Evolutionary conservation across 805 yeast species (phyloP).

Genomic region (Teunomyces funiuensis): DNA sequence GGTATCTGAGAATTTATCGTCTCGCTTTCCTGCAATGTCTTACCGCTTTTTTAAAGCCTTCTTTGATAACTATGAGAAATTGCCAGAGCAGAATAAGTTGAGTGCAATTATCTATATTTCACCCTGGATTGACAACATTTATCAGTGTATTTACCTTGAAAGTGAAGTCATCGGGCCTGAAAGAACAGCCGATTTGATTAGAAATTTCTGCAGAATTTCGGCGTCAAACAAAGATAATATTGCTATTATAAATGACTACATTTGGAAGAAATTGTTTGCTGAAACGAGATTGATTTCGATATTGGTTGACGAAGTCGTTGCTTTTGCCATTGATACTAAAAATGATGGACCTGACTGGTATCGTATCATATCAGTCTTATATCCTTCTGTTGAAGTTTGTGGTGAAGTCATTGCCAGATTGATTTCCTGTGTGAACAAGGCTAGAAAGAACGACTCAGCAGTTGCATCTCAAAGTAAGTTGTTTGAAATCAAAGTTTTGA

Average conservation of each 20-base stretch:
- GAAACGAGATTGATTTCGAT: slow-evolving; percentile 59
- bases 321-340: slow-evolving; percentile 72
- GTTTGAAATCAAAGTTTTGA: slow-evolving; percentile 69
- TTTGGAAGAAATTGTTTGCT: slow-evolving; percentile 67
- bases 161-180: slow-evolving; percentile 62
- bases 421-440: slow-evolving; percentile 51
- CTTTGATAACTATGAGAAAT: slow-evolving; percentile 41
- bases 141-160: slow-evolving; percentile 52
- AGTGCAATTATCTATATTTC: slow-evolving; percentile 53
- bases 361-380: slow-evolving; percentile 59
- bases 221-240: slow-evolving; percentile 48
- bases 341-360: slow-evolving; percentile 75
- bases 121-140: slow-evolving; percentile 75
- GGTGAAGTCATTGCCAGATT: slow-evolving; percentile 61
- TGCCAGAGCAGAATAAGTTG: slow-evolving; percentile 34
- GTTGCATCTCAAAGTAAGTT: slow-evolving; percentile 50
- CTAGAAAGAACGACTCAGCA: slow-evolving; percentile 43
- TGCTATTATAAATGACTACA: slow-evolving; percentile 53
- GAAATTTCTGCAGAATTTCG: slow-evolving; percentile 62
- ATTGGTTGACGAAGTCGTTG: slow-evolving; percentile 71
- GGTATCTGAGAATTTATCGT: slow-evolving; percentile 58
- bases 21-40: slow-evolving; percentile 57
- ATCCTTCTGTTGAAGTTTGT: slow-evolving; percentile 74
- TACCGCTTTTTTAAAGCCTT: slow-evolving; percentile 57
- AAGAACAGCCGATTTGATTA: slow-evolving; percentile 56